Evolutionary conservation across 2,329 filamentous ascomycete genomes (phyloP).

Genomic region (Fusarium gaditjirri): DNA sequence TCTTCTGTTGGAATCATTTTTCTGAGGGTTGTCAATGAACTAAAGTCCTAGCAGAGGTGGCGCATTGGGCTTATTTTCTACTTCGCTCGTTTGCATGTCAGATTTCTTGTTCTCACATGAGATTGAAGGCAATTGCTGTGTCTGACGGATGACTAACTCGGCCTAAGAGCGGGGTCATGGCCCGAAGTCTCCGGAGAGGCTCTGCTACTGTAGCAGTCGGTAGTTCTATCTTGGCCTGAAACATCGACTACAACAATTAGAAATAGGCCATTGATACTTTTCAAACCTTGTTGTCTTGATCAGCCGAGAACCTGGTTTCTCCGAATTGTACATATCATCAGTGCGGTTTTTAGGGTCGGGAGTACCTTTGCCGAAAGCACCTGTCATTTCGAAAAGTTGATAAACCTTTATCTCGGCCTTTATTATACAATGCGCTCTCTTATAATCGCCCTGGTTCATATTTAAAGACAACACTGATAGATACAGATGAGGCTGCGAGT

Average conservation of each 20-base stretch:
- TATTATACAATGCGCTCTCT: accelerated
- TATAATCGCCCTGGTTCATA: accelerated
- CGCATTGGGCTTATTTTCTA: accelerated
- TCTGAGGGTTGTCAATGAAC: accelerated
- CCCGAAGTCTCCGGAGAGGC: neutral
- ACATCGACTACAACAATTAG: neutral
- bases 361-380: neutral
- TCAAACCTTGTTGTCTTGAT: neutral
- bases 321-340: neutral
- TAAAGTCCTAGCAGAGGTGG: accelerated
- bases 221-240: too few species aligned
- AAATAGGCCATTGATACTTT: accelerated
- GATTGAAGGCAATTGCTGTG: neutral
- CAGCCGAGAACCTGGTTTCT: neutral
- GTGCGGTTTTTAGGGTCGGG: neutral
- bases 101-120: neutral
- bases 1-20: neutral
- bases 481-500: neutral
- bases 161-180: neutral
- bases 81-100: neutral
- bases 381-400: neutral
- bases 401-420: accelerated
- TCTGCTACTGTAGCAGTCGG: neutral
- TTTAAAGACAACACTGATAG: too few species aligned
- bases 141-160: neutral